phyloP scores from a whole-genome alignment of 176 grass and related monocot genomes.

The Luzula sylvatica region DNA sequence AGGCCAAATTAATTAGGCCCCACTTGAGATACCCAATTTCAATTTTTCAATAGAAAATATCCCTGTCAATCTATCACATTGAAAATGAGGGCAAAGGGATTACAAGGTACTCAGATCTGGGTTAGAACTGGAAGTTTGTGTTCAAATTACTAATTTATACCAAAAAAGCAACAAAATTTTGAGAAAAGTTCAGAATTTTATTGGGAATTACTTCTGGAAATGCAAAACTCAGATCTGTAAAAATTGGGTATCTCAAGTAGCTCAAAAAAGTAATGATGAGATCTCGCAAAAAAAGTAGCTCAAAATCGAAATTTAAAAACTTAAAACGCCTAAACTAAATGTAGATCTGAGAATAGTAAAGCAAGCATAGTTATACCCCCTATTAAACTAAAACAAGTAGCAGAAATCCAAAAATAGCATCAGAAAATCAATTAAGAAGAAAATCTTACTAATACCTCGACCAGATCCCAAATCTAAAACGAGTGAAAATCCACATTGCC shows the following conservation, averaged over 20 bases:
- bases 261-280: too few relatives aligned
- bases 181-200: slow-evolving; percentile 1
- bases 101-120: slow-evolving; percentile 16
- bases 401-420: slow-evolving; percentile 2
- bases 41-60: background rate
- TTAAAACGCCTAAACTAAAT: background rate
- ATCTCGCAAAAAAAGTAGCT: slow-evolving; percentile 8
- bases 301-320: background rate
- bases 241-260: too few relatives aligned
- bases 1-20: slow-evolving; percentile 12
- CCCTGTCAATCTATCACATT: slow-evolving; percentile 15
- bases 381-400: background rate
- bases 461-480: slow-evolving; percentile 24
- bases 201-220: slow-evolving; percentile 10
- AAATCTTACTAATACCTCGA: slow-evolving; percentile 4
- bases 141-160: background rate
- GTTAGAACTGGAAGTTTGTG: slow-evolving; percentile 3
- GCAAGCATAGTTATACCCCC: background rate
- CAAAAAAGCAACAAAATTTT: slow-evolving; percentile 1
- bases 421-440: background rate
- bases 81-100: background rate
- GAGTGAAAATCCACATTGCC: slow-evolving; percentile 11
- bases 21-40: background rate
- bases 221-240: slow-evolving; percentile 21
- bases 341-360: slow-evolving; percentile 8